Percentiles rank a stretch among this genome's conserved stretches.
Conservation (phyloP, 225 moss, liverwort and hornwort genomes). For the Rhytidiadelphus loreus region DNA sequence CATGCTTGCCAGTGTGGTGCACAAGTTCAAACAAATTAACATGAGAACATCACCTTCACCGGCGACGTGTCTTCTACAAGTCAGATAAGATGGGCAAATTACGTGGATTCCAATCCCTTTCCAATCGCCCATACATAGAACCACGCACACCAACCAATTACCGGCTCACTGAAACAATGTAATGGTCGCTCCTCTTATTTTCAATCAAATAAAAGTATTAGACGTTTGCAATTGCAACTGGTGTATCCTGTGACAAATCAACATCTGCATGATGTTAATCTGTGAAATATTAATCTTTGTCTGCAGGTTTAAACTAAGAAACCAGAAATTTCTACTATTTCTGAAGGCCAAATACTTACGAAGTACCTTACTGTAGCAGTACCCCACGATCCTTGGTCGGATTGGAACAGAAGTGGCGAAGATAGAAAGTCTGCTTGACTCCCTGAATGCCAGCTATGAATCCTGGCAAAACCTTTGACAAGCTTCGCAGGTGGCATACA, state of each 20-base stretch:
- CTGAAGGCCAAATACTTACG: not conserved
- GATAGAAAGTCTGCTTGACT: conserved; percentile 9
- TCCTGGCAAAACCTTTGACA: conserved; percentile 2
- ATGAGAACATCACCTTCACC: not conserved
- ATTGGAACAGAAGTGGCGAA: not conserved
- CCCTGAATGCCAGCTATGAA: conserved; percentile 17
- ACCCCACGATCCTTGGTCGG: no score
- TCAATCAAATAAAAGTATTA: not conserved
- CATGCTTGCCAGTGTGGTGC: not conserved
- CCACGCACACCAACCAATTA: not conserved
- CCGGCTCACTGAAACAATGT: not conserved
- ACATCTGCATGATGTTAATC: not conserved
- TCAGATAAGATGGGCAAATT: not conserved
- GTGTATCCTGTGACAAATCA: not conserved
- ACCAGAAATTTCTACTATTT: not conserved
- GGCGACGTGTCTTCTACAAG: not conserved
- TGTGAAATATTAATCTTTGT: not conserved
- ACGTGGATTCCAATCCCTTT: not conserved
- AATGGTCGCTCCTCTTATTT: not conserved
- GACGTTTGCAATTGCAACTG: not conserved
- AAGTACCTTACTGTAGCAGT: not conserved
- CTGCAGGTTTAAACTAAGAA: not conserved
- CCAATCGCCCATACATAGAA: not conserved
- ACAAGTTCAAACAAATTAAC: not conserved
- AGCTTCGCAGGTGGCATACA: conserved; percentile 23